Base-by-base conservation (phyloP, 1,139 yeast genomes). In the Debaryomyces sp. region DNA sequence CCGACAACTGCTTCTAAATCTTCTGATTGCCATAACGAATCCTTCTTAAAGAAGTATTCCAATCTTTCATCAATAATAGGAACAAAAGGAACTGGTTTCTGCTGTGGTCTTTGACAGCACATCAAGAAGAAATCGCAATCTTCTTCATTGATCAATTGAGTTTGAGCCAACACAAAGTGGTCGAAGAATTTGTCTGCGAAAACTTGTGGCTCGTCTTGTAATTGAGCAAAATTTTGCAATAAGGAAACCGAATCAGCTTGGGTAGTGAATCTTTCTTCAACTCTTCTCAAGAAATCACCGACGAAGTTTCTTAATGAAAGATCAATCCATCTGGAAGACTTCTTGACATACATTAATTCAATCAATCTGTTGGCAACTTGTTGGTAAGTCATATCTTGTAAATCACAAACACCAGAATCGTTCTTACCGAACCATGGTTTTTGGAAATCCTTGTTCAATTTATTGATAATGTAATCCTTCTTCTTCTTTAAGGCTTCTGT, bases 21-120 rank as follows among this genome's bases (percentile, higher is more conserved):
- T 78, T 94, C 99, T 33, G 97, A 89, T 80, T 94, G 99, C 99
- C 99, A 94, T 67, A 94, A 81, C 44, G 98, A 92, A 72, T 94
- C 99, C 78, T 94, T 94, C 84, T 94, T 94, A 82, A 94, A 95
- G 82, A 89, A 94, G 66, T 86, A 87, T 71, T 94, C 97, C 63
- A 94, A 91, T 75, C 90, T 87, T 59, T 89, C 96, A 66, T 95
- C 96, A 69, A 94, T 80, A 26, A 90, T 88, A 44, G 99, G 99
- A 59, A 94, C 92, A 64, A 94, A 94, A 54, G 99, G 99, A 66
- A 91, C 97, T 40, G 99, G 99, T 75, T 94, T 94, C 75, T 92
- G 98, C 52, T 76, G 67, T 60, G 96, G 96, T 67, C 86, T 85
- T 56, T 85, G 80, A 67, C 96, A 89, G 62, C 89, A 80, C 68